These are phyloP conservation scores for Lumnitzera racemosa DNA, from an alignment of 345 rosid species.

Conservation along the genomic window DNA sequence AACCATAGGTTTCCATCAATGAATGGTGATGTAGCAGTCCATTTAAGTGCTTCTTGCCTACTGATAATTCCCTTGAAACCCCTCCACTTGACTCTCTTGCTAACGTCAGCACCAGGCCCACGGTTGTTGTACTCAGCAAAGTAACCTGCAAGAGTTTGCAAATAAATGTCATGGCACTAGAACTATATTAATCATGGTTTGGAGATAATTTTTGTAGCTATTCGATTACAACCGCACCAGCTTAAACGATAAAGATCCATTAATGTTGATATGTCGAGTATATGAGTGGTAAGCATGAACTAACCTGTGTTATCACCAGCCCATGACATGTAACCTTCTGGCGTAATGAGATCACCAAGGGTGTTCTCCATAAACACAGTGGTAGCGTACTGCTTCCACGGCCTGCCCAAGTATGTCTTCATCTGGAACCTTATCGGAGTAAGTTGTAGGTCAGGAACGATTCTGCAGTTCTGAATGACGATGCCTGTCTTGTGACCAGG, in stretches of 20 bases:
- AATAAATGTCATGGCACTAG: too few relatives aligned
- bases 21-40: conserved; percentile 29
- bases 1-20: conserved; percentile 38
- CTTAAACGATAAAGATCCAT: too few relatives aligned
- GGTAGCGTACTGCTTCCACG: conserved; percentile 58
- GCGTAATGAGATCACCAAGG: conserved; percentile 54
- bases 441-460: conserved; percentile 59
- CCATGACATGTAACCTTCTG: conserved; percentile 59
- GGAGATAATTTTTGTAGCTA: too few relatives aligned
- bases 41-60: conserved; percentile 30
- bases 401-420: conserved; percentile 62
- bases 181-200: conserved; percentile 9
- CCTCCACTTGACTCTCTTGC: conserved; percentile 48
- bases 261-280: too few relatives aligned
- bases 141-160: background rate
- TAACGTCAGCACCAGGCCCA: conserved; percentile 52
- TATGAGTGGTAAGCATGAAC: too few relatives aligned
- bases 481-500: conserved; percentile 30
- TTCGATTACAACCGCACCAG: too few relatives aligned
- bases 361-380: conserved; percentile 51
- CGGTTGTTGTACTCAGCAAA: conserved; percentile 51
- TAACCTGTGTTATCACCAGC: conserved; percentile 22
- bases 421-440: conserved; percentile 19
- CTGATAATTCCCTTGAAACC: conserved; percentile 18
- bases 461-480: conserved; percentile 67